Conservation (phyloP, 106 monocot genomes). For the Dendrobium nobile region DNA sequence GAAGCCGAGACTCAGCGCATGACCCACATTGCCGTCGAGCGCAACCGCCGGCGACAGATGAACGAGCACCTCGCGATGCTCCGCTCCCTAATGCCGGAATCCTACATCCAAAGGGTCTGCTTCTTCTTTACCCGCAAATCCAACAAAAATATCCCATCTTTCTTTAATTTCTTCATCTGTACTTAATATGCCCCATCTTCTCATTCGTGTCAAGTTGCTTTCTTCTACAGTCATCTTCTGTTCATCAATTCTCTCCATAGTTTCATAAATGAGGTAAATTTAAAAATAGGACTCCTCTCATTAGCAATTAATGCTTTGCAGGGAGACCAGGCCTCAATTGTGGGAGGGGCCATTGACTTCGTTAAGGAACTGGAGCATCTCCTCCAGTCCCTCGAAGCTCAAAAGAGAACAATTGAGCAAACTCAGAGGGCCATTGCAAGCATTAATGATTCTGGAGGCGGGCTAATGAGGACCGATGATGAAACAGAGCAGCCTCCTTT, state of each 20-base stretch:
- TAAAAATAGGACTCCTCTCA: not conserved
- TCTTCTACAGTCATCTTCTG: not conserved
- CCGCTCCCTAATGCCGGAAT: conserved; percentile 85
- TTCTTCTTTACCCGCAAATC: not conserved
- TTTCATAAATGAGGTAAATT: conserved; percentile 11
- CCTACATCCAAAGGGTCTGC: conserved; percentile 79
- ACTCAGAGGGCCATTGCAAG: not conserved
- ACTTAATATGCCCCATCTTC: not conserved
- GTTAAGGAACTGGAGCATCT: conserved; percentile 95
- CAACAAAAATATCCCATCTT: not conserved
- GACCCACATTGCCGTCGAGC: conserved; percentile 98
- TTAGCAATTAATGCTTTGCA: conserved; percentile 10
- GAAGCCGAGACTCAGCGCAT: conserved; percentile 92
- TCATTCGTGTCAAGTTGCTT: not conserved
- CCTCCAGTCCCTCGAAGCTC: conserved; percentile 78
- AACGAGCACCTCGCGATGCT: conserved; percentile 90
- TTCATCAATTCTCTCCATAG: not conserved
- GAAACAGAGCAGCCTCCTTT: conserved; percentile 43
- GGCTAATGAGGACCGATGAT: not conserved
- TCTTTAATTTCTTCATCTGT: not conserved
- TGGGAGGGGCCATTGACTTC: conserved; percentile 92
- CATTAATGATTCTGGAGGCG: not conserved
- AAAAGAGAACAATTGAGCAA: conserved; percentile 51
- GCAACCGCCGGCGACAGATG: conserved; percentile 93
- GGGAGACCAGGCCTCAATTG: conserved; percentile 98